Evolutionary conservation across 495 filamentous ascomycete species (phyloP).

Genomic region (Xylaria telfairii): DNA sequence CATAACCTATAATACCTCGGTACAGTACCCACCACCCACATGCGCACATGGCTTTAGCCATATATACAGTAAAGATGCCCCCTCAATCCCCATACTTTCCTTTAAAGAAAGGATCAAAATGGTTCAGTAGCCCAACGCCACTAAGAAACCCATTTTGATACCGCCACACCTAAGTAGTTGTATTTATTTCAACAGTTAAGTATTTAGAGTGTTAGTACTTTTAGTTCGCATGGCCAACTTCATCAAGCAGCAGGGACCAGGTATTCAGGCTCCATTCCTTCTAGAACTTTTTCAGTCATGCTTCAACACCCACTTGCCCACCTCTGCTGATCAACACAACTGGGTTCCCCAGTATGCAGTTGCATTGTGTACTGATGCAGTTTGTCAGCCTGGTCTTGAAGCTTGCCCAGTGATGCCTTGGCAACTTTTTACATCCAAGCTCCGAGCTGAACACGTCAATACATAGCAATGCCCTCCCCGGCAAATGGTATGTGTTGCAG

Average conservation of each 20-base stretch:
- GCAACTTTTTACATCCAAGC: not conserved
- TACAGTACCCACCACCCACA: too few species aligned
- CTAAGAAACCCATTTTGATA: too few species aligned
- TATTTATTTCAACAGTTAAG: not conserved
- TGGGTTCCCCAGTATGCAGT: not conserved
- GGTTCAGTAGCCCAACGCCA: not conserved
- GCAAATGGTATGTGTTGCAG: not conserved
- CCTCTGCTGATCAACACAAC: not conserved
- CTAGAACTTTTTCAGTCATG: not conserved
- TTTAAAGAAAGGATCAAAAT: not conserved
- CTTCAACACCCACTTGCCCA: not conserved
- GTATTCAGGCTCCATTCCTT: not conserved
- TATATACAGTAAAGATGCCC: too few species aligned
- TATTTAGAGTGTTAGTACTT: not conserved
- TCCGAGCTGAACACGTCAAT: not conserved
- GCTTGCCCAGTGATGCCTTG: not conserved
- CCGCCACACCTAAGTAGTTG: too few species aligned
- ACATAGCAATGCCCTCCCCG: not conserved
- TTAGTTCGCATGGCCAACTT: not conserved
- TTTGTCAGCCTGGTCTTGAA: too few species aligned
- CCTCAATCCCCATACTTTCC: too few species aligned
- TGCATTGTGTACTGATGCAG: not conserved
- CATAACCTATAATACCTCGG: too few species aligned
- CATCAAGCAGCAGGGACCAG: not conserved
- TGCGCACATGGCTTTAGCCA: too few species aligned